phyloP scores from a whole-genome alignment of 1,284 basidiomycete genomes.

The Hemileia vastatrix region DNA sequence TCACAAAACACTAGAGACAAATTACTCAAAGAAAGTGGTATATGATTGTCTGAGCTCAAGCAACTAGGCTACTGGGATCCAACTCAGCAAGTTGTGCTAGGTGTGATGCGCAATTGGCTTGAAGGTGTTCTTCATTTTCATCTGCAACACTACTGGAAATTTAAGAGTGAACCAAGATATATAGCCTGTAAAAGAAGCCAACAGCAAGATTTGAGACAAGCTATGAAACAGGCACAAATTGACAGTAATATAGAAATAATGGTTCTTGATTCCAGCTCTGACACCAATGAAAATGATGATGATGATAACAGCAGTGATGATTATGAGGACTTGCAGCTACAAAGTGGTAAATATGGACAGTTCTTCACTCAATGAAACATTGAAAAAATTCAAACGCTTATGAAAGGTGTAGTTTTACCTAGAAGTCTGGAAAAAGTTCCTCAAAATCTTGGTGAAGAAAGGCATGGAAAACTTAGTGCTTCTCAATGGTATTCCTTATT shows the following conservation, averaged over 20 bases:
- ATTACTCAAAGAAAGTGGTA: not conserved
- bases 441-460: conserved; percentile 1
- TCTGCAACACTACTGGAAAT: conserved; percentile 1
- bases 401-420: conserved; percentile 3
- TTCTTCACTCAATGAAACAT: conserved; percentile 6
- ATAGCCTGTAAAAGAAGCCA: not conserved
- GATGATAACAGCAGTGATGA: conserved; percentile 3
- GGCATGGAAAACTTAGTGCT: conserved; percentile 2
- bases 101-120: conserved; percentile 15
- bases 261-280: not conserved
- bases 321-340: no score
- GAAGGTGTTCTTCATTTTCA: conserved; percentile 4
- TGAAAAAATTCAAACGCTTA: not conserved
- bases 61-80: conserved; percentile 7
- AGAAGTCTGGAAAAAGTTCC: not conserved
- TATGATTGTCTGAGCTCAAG: conserved; percentile 13
- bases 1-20: not conserved
- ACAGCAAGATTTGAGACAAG: no score
- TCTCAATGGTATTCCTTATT: conserved; percentile 7
- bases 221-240: not conserved
- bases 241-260: not conserved
- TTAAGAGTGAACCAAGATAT: not conserved
- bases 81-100: not conserved
- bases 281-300: not conserved
- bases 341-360: not conserved